Evolutionary conservation across 2,329 filamentous ascomycete genomes (phyloP).

Genomic region (Curvularia hawaiiensis): DNA sequence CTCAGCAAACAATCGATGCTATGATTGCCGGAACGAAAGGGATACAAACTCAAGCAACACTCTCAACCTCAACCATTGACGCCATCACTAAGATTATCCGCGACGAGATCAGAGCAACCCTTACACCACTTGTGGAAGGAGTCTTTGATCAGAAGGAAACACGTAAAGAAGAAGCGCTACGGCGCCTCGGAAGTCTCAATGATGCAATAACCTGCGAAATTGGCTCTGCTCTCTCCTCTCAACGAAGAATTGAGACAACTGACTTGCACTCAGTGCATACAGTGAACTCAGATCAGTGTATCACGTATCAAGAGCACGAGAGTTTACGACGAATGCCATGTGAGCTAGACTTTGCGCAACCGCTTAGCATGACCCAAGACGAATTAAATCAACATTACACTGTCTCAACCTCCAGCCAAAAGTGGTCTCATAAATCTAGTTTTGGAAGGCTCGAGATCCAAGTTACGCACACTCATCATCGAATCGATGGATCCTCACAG

Average conservation of each 20-base stretch:
- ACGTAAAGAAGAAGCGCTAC: neutral
- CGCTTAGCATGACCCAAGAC: too few species aligned
- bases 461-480: neutral
- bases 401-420: neutral
- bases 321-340: too few species aligned
- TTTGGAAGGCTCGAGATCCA: neutral
- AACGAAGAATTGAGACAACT: neutral
- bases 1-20: neutral
- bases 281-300: neutral
- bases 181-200: neutral
- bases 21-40: neutral
- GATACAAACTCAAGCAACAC: neutral
- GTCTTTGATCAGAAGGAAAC: neutral
- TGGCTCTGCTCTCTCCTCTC: neutral
- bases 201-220: neutral
- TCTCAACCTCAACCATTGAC: neutral
- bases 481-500: neutral
- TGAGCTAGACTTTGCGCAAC: neutral
- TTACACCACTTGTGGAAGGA: neutral
- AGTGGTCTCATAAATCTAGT: neutral
- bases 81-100: neutral
- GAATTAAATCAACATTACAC: neutral
- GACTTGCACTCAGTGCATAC: neutral
- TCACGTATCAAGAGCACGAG: neutral
- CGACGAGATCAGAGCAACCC: neutral